Evolutionary conservation across 345 rosid species (phyloP), one percentile per base, ranked within the genome.

Genomic region (Gossypium australe): DNA sequence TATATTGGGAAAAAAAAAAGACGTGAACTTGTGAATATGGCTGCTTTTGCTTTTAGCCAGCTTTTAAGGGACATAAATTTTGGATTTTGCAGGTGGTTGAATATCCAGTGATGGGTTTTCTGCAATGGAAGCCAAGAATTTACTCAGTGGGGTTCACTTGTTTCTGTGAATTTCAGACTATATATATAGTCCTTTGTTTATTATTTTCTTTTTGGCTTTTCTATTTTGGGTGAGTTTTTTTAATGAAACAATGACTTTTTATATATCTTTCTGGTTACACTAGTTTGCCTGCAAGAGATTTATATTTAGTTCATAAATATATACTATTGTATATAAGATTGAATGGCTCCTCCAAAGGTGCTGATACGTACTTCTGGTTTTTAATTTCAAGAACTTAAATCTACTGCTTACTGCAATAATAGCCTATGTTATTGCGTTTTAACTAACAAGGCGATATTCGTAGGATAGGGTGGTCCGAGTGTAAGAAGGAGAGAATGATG

Each of bases 241-340:
- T 22, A 72, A 65, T 67, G 82, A 71, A 70, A 80, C 78, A 56
- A 75, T 75, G 83, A 66, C 48, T 71, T 34, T 34, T 34, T 34
- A 34, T 27, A 25, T 25, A 67, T 63, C 7, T 59, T 66, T 1
- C 60, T 74, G 27, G 13, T 18, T 73, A 73, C 55, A 34, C 41
- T 34, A 27, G 57, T 68, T 53, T 64, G 56, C 48, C 75, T 51
- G 6, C 27, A 66, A 47, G 27, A 67, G 52, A 72, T 62, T 68
- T 66, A 59, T 61, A 47, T 66, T 45, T 56, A 47, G 59, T 65
- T 70, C 78, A 68, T 70, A 18, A 71, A 43, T 61, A 68, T 34
- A 34, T 34, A 34, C 38, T 34, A 34, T 34, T 34, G 38, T 34
- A 34, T 34, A 34, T 16, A 16, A 71, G 77, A 70, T 38, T 80